Base-by-base conservation (phyloP, 345 rosid genomes). In the Erodium maritimum region DNA sequence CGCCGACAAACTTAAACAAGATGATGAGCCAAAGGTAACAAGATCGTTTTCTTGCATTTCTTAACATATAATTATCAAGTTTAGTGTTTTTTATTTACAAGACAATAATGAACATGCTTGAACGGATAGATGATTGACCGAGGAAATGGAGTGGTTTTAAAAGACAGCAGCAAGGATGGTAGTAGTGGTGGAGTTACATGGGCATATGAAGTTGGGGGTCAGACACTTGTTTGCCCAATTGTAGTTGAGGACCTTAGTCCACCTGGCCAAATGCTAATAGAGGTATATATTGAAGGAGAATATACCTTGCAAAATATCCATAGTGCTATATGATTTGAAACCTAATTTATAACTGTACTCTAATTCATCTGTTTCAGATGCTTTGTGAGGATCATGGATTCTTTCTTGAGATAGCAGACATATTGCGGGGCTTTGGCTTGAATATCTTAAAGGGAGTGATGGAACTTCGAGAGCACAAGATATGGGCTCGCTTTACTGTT, bases 401-500 rank as follows among this genome's bases (percentile, higher is more conserved):
- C 69, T 87, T 87, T 69, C 82, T 93, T 21, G 97, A 93, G 82
- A 89, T 87, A 55, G 90, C 88, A 1, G 87, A 89, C 25, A 72
- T 77, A 59, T 69, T 93, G 22, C 75, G 79, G 54, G 84, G 90
- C 19, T 69, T 89, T 50, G 95, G 97, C 23, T 68, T 93, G 71
- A 78, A 80, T 58, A 82, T 93, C 63, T 53, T 86, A 73, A 85
- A 87, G 71, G 99, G 99, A 69, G 79, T 75, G 24, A 83, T 85
- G 90, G 95, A 87, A 66, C 67, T 65, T 53, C 73, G 78, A 62
- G 71, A 77, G 18, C 73, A 74, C 55, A 82, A 77, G 64, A 78
- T 87, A 45, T 89, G 95, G 99, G 78, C 95, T 9, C 95, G 71
- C 57, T 87, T 93, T 71, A 77, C 87, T 16, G 91, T 89, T 3